These are phyloP conservation scores for Eragrostis nindensis DNA, from an alignment of 176 grass and related monocot species.

Conservation along the genomic window DNA sequence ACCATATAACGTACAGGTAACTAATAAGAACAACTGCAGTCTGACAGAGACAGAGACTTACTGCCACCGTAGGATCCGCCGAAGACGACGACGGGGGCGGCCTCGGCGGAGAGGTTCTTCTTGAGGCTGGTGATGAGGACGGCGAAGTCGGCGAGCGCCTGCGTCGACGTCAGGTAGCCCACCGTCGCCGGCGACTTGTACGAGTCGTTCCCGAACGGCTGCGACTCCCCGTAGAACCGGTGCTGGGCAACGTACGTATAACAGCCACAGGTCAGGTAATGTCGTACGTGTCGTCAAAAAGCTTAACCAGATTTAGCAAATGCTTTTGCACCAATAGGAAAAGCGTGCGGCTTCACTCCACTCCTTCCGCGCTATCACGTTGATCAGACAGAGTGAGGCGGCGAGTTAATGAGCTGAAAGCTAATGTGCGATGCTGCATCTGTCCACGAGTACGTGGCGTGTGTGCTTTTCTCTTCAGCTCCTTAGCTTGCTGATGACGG, in stretches of 20 bases:
- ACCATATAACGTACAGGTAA: not conserved
- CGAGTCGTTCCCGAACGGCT: slow-evolving; percentile 87
- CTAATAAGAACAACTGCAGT: not conserved
- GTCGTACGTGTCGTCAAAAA: not conserved
- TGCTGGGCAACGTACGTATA: slow-evolving; percentile 65
- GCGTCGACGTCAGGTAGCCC: slow-evolving; percentile 92
- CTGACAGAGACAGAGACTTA: slow-evolving; percentile 38
- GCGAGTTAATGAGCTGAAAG: not conserved
- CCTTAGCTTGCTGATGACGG: not conserved
- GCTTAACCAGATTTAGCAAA: not conserved
- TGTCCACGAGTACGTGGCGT: not conserved
- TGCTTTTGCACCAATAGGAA: not conserved
- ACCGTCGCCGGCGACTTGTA: slow-evolving; percentile 59
- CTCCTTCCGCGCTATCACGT: not conserved
- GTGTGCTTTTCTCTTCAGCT: not conserved
- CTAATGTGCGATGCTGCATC: not conserved
- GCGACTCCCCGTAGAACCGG: slow-evolving; percentile 91
- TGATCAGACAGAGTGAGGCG: not conserved
- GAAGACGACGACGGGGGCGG: slow-evolving; percentile 85
- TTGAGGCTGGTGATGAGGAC: slow-evolving; percentile 84
- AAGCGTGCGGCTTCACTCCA: not conserved
- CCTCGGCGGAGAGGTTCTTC: slow-evolving; percentile 71
- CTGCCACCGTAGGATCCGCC: slow-evolving; percentile 95
- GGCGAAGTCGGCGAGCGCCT: slow-evolving; percentile 94
- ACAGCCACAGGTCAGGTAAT: no score